Percentiles rank a stretch among this genome's conserved stretches.
Evolutionary conservation across 78 protist genomes (phyloP).

Genomic region (Protostelium mycophagum): DNA sequence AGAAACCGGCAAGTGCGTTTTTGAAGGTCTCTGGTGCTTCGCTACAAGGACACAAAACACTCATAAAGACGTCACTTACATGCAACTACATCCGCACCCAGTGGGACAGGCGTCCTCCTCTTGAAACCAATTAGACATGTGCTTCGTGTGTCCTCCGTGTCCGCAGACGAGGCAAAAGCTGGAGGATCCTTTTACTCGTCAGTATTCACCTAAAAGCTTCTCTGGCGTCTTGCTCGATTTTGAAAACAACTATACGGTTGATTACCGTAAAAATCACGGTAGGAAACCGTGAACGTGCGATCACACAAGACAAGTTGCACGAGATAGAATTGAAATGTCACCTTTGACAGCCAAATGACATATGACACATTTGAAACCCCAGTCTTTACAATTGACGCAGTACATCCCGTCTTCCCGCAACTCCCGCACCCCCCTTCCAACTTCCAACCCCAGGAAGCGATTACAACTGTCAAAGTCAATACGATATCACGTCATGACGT

Average conservation of each 20-base stretch:
- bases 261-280: too few species aligned
- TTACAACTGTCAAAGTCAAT: constrained; percentile 24
- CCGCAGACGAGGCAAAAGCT: constrained; percentile 56
- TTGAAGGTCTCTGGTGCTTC: too few species aligned
- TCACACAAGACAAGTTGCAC: not conserved
- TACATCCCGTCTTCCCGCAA: constrained; percentile 4
- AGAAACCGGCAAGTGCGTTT: too few species aligned
- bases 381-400: constrained; percentile 36
- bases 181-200: constrained; percentile 13
- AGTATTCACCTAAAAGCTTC: too few species aligned
- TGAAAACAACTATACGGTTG: too few species aligned
- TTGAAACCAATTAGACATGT: constrained; percentile 42
- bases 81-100: constrained; percentile 59
- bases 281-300: too few species aligned
- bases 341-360: constrained; percentile 53
- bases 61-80: not conserved
- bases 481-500: not conserved
- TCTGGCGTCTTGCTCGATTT: too few species aligned
- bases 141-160: constrained; percentile 67
- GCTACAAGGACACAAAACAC: too few species aligned
- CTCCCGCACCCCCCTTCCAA: not conserved
- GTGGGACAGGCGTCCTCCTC: constrained; percentile 45
- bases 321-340: not conserved
- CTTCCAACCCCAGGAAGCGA: constrained; percentile 3
- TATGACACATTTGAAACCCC: constrained; percentile 47